phyloP scores from a whole-genome alignment of 164 flowering plant species.

The Malania oleifera region DNA sequence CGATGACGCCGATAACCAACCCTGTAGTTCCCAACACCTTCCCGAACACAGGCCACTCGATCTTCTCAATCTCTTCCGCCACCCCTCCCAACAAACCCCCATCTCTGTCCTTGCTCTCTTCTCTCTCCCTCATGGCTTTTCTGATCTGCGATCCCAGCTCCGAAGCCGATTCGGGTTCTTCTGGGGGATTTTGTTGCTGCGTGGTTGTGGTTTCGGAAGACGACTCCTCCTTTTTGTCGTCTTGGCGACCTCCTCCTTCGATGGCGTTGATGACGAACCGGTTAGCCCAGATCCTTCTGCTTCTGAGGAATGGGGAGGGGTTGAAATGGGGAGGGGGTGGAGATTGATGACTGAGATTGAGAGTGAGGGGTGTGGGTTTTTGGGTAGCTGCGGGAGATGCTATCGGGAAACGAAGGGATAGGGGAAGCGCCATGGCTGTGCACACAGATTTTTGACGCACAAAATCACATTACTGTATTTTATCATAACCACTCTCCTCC shows the following conservation, averaged over 20 bases:
- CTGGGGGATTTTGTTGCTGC: too few species aligned
- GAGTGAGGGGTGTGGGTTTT: neutral
- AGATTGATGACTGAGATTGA: neutral
- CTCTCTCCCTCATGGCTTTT: slow-evolving; percentile 41
- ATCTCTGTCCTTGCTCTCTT: slow-evolving; percentile 13
- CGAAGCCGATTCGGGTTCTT: slow-evolving; percentile 9
- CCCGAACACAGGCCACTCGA: slow-evolving; percentile 75
- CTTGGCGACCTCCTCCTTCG: slow-evolving; percentile 19
- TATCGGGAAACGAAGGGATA: slow-evolving; percentile 10
- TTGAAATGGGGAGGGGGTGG: too few species aligned
- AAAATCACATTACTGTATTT: too few species aligned
- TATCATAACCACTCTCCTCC: too few species aligned
- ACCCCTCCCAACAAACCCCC: slow-evolving; percentile 49
- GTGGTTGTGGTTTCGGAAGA: neutral
- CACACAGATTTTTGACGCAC: too few species aligned
- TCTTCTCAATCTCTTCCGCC: slow-evolving; percentile 59
- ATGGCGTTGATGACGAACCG: slow-evolving; percentile 14
- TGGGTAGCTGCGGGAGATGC: neutral
- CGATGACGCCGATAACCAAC: slow-evolving; percentile 68
- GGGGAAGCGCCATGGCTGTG: slow-evolving; percentile 13
- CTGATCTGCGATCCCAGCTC: slow-evolving; percentile 45
- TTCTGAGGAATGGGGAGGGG: too few species aligned
- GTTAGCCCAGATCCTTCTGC: neutral
- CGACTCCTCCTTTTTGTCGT: neutral
- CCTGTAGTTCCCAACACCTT: slow-evolving; percentile 71